phyloP scores from a whole-genome alignment of 2,329 filamentous ascomycete genomes.

The Incumbomyces lentus region DNA sequence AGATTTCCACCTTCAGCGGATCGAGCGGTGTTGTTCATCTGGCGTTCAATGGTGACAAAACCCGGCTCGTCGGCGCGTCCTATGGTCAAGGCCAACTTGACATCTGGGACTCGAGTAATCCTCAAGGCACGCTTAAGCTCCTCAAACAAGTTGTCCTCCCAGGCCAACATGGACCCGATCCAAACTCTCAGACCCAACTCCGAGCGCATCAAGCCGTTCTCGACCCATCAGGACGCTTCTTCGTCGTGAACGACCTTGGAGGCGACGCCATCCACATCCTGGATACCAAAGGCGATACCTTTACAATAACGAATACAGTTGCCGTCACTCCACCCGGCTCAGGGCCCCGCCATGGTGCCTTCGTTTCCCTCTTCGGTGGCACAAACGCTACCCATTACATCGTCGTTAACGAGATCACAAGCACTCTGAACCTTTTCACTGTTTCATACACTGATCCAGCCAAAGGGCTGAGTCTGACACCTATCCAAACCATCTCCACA shows the following conservation, averaged over 20 bases:
- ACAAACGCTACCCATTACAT: constrained; percentile 45
- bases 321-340: constrained; percentile 38
- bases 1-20: background rate
- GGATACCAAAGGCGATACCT: constrained; percentile 22
- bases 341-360: constrained; percentile 57
- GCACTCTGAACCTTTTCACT: constrained; percentile 42
- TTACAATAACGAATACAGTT: constrained; percentile 23
- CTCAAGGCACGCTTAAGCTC: constrained; percentile 13
- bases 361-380: constrained; percentile 30
- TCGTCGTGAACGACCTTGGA: constrained; percentile 57
- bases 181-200: constrained; percentile 44
- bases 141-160: constrained; percentile 16
- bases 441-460: constrained; percentile 32
- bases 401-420: constrained; percentile 50
- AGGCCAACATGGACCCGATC: constrained; percentile 27
- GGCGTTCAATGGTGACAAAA: background rate
- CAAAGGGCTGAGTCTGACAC: constrained; percentile 19
- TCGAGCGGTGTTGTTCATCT: constrained; percentile 2
- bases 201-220: constrained; percentile 56
- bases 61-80: background rate
- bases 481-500: background rate
- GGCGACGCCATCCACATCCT: constrained; percentile 53
- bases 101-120: background rate
- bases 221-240: constrained; percentile 54
- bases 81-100: constrained; percentile 1